Evolutionary conservation across 768 basidiomycete species (phyloP).

Genomic region (Collybia sp.): DNA sequence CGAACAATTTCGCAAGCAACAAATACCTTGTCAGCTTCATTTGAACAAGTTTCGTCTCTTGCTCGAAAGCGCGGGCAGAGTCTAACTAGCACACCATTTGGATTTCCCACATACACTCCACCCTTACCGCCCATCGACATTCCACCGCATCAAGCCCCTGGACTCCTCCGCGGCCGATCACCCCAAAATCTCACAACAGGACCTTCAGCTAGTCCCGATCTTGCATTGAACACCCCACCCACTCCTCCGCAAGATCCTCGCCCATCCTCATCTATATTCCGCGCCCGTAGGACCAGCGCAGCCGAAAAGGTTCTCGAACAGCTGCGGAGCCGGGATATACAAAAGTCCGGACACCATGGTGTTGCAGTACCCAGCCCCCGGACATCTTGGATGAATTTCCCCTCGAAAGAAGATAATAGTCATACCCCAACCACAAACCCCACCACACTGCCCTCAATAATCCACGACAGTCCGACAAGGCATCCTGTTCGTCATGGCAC

Average conservation of each 20-base stretch:
- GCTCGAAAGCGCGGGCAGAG: slow-evolving; percentile 35
- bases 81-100: slow-evolving; percentile 22
- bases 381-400: slow-evolving; percentile 42
- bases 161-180: slow-evolving; percentile 19
- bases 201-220: slow-evolving; percentile 20
- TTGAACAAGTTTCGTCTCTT: slow-evolving; percentile 13
- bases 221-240: slow-evolving; percentile 6
- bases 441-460: slow-evolving; percentile 7
- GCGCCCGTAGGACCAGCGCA: slow-evolving; percentile 53
- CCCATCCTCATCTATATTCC: slow-evolving; percentile 28
- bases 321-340: slow-evolving; percentile 52
- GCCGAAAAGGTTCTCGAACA: slow-evolving; percentile 70
- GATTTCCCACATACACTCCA: slow-evolving; percentile 20
- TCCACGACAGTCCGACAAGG: slow-evolving; percentile 10
- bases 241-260: slow-evolving; percentile 6
- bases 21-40: slow-evolving; percentile 7
- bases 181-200: slow-evolving; percentile 18
- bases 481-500: slow-evolving; percentile 13
- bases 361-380: slow-evolving; percentile 27
- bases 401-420: slow-evolving; percentile 22
- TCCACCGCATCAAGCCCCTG: slow-evolving; percentile 10
- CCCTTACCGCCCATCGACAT: slow-evolving; percentile 13
- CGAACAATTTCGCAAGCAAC: slow-evolving; percentile 13
- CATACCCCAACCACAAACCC: slow-evolving; percentile 4
- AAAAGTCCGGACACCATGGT: slow-evolving; percentile 29